Evolutionary conservation across 108 stramenopile genomes (phyloP), one percentile per base, ranked within the genome.

Genomic region (Aurantiochytrium sp.): DNA sequence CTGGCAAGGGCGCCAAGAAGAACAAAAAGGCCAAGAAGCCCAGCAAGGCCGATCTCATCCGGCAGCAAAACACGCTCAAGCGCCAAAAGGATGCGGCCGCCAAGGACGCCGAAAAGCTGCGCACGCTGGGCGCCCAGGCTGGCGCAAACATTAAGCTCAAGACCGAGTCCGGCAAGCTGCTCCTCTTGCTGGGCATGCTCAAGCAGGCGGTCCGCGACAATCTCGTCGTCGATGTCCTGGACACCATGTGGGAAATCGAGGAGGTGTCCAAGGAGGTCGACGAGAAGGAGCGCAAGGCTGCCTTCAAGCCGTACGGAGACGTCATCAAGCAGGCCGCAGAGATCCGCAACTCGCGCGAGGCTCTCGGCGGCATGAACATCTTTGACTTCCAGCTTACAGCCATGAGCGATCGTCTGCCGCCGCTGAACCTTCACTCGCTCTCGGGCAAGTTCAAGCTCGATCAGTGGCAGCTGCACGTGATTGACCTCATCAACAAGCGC

Each of bases 331-430:
- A 44, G 87, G 87, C 59, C 18, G 25, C 59, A 1, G 58, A 60
- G 87, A 18, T 88, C 10, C 59, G 87, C 87, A 60, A 88, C 58
- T 35, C 58, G 29, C 87, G 59, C 87, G 28, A 29, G 29, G 42
- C 59, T 60, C 87, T 60, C 59, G 59, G 58, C 55, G 59, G 59
- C 1, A 43, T 60, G 42, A 58, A 96, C 87, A 92, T 96, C 64
- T 95, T 96, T 76, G 94, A 96, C 59, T 97, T 97, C 90, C 98
- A 99, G 93, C 95, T 99, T 76, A 96, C 95, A 28, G 95, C 97
- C 35, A 99, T 99, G 99, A 91, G 96, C 72, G 96, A 96, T 91
- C 97, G 99, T 83, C 95, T 99, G 28, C 99, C 99, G 49, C 99
- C 99, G 43, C 95, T 99, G 76, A 97, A 97, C 90, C 28, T 83